Evolutionary conservation across 2,329 filamentous ascomycete genomes (phyloP).

Genomic region (Colletotrichum tropicale): DNA sequence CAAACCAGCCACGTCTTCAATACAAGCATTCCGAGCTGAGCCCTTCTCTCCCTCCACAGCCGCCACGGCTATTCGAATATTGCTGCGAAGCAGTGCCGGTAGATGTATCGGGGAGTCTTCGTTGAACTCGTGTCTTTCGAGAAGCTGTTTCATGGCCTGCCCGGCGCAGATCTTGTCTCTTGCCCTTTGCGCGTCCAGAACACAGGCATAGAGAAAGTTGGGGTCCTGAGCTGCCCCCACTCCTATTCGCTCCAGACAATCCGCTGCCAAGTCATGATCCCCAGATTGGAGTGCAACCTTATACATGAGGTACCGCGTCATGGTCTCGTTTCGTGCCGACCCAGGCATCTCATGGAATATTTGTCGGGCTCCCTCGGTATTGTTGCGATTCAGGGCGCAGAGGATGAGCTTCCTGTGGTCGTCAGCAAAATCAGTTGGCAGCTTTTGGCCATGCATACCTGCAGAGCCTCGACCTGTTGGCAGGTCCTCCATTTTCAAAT

Average conservation of each 20-base stretch:
- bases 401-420: slow-evolving; percentile 71
- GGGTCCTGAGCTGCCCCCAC: slow-evolving; percentile 55
- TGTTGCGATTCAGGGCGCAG: slow-evolving; percentile 66
- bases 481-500: slow-evolving; percentile 68
- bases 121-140: slow-evolving; percentile 27
- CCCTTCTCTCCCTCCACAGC: slow-evolving; percentile 35
- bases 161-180: slow-evolving; percentile 65
- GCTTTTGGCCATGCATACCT: slow-evolving; percentile 48
- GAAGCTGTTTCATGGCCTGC: slow-evolving; percentile 37
- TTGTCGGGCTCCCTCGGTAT: slow-evolving; percentile 57
- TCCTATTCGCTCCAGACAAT: slow-evolving; percentile 67
- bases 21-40: not conserved
- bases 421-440: slow-evolving; percentile 21
- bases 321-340: slow-evolving; percentile 60
- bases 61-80: slow-evolving; percentile 53
- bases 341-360: slow-evolving; percentile 65
- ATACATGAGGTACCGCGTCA: slow-evolving; percentile 78
- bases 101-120: slow-evolving; percentile 30
- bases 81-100: slow-evolving; percentile 49
- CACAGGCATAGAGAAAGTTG: slow-evolving; percentile 79
- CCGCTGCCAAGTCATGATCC: slow-evolving; percentile 62
- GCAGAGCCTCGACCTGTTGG: slow-evolving; percentile 71
- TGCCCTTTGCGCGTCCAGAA: slow-evolving; percentile 73
- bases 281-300: slow-evolving; percentile 68
- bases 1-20: slow-evolving; percentile 57